Conservation (phyloP, 768 basidiomycete genomes). For the Termitomyces titanicus region DNA sequence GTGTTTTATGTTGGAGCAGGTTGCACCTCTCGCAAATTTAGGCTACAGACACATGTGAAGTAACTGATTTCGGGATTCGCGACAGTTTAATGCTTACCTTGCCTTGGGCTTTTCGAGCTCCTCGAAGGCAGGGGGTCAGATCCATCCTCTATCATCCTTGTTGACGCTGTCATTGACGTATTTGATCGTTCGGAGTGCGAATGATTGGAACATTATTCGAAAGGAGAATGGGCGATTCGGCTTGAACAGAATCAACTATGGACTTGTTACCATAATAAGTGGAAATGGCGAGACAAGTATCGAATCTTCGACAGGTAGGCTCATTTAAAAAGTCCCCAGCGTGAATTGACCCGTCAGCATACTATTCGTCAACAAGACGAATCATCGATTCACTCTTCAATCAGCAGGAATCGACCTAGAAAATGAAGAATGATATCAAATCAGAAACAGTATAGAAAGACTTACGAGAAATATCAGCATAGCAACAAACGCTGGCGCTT, state of each 20-base stretch:
- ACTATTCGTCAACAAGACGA: too few species aligned
- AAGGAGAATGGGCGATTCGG: too few species aligned
- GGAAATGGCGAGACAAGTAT: not conserved
- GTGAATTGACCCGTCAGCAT: too few species aligned
- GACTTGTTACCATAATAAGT: too few species aligned
- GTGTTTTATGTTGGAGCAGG: not conserved
- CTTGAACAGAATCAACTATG: not conserved
- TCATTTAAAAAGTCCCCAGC: too few species aligned
- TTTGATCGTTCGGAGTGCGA: not conserved
- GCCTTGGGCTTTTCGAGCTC: not conserved
- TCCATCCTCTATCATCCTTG: not conserved
- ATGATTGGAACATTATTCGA: not conserved
- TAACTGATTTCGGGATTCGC: not conserved
- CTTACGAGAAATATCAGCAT: too few species aligned
- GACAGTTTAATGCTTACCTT: not conserved
- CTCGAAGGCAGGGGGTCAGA: not conserved
- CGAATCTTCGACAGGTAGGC: not conserved
- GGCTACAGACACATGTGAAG: not conserved
- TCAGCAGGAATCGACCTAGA: not conserved
- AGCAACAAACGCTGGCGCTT: too few species aligned
- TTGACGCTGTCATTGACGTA: not conserved
- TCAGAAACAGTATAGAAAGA: too few species aligned
- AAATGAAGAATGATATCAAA: too few species aligned
- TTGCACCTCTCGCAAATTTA: not conserved
- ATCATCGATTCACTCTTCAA: too few species aligned